These are phyloP conservation scores for Xylaria hypoxylon DNA, from an alignment of 2,329 filamentous ascomycete species.

Conservation along the genomic window DNA sequence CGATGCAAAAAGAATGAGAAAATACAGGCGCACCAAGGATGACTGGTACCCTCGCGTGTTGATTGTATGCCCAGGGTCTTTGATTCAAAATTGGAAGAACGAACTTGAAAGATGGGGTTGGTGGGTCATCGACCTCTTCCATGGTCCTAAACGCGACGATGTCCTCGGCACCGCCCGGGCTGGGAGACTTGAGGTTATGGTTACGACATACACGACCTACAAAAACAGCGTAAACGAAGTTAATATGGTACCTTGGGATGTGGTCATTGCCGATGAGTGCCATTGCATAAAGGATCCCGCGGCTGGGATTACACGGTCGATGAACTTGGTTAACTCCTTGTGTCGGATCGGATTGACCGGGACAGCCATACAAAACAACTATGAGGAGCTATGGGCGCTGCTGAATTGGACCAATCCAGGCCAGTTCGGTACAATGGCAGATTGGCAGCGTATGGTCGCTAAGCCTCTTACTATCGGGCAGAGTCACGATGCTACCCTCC, in stretches of 20 bases:
- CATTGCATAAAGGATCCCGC: slow-evolving; percentile 85
- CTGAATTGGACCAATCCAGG: slow-evolving; percentile 97
- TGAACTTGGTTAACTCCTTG: slow-evolving; percentile 90
- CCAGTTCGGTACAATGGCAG: slow-evolving; percentile 68
- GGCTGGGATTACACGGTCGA: slow-evolving; percentile 83
- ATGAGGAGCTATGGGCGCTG: slow-evolving; percentile 95
- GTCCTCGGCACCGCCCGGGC: slow-evolving; percentile 77
- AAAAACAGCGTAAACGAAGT: slow-evolving; percentile 77
- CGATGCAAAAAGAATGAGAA: slow-evolving; percentile 88
- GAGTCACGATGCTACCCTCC: slow-evolving; percentile 87
- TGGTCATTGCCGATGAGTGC: slow-evolving; percentile 93
- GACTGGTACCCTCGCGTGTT: slow-evolving; percentile 86
- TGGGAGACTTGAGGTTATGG: slow-evolving; percentile 87
- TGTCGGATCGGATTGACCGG: slow-evolving; percentile 94
- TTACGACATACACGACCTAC: slow-evolving; percentile 95
- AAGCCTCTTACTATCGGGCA: slow-evolving; percentile 87
- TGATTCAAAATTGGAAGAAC: slow-evolving; percentile 91
- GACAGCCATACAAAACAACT: slow-evolving; percentile 97
- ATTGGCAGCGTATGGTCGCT: slow-evolving; percentile 84
- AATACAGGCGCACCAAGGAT: slow-evolving; percentile 73
- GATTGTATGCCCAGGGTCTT: slow-evolving; percentile 87
- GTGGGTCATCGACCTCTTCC: slow-evolving; percentile 89
- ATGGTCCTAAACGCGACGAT: slow-evolving; percentile 76
- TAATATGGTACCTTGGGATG: slow-evolving; percentile 92
- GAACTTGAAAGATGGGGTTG: slow-evolving; percentile 93